phyloP scores from a whole-genome alignment of 768 basidiomycete species.

The Xerocomus potaroensis region DNA sequence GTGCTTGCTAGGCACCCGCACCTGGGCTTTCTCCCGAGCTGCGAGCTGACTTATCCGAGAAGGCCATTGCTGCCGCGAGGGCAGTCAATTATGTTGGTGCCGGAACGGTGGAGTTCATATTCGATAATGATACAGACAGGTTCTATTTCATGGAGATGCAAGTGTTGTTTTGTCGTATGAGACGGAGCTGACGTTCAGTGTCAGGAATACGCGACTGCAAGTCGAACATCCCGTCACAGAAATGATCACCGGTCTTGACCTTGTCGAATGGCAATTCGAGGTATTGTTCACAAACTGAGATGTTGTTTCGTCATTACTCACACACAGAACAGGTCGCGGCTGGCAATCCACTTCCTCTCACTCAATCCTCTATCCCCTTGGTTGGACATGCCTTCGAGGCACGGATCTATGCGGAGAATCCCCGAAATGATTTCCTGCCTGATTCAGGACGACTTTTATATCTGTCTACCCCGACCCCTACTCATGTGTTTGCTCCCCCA shows the following conservation, averaged over 20 bases:
- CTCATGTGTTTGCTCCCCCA: conserved; percentile 59
- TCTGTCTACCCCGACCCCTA: conserved; percentile 74
- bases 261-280: conserved; percentile 95
- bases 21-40: conserved; percentile 80
- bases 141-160: conserved; percentile 98
- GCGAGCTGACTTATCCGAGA: conserved; percentile 74
- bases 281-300: conserved; percentile 30
- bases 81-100: conserved; percentile 91
- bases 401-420: conserved; percentile 93
- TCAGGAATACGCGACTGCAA: conserved; percentile 80
- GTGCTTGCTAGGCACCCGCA: conserved; percentile 67
- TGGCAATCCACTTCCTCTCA: conserved; percentile 78
- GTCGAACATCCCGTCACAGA: conserved; percentile 93
- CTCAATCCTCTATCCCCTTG: conserved; percentile 75
- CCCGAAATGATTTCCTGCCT: conserved; percentile 88
- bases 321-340: conserved; percentile 61
- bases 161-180: conserved; percentile 18
- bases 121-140: conserved; percentile 81
- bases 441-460: conserved; percentile 83
- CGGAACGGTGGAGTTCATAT: conserved; percentile 95
- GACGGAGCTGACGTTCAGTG: neutral
- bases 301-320: neutral
- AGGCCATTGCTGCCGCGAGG: conserved; percentile 88
- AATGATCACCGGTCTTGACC: conserved; percentile 90
- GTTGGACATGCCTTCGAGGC: conserved; percentile 94